Evolutionary conservation across 208 protist species (phyloP), one percentile per base, ranked within the genome.

Genomic region (Leishmania turanica): DNA sequence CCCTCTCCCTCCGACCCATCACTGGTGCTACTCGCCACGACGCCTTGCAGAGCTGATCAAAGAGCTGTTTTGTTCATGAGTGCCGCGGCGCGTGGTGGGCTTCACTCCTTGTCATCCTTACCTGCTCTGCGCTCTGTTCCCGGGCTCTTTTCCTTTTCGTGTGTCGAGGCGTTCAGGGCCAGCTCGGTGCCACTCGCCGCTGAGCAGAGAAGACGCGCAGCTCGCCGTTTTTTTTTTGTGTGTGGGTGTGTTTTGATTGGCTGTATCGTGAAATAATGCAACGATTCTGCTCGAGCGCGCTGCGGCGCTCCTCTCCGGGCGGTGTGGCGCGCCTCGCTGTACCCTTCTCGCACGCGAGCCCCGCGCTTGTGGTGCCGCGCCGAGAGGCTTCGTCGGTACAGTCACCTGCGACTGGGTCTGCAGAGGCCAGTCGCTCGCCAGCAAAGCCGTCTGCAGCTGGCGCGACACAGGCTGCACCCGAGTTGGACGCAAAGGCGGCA

Each of bases 401-500:
- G 1, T 34, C 56, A 40, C 40, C 74, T 49, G 11, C 56, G 13
- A 13, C 34, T 51, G 74, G 54, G 21, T 65, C 74, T 51, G 34
- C 74, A 19, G 54, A 40, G 40, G 5, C 75, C 54, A 47, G 15
- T 19, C 64, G 37, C 13, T 69, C 51, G 37, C 24, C 77, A 21
- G 4, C 37, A 13, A 31, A 69, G 45, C 0, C 62, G 0, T 37
- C 65, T n/a, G 17, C 8, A 37, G 34, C 37, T 31, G n/a, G 31
- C n/a, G 49, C 51, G 31, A 21, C 40, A 27, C 69, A 37, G 34
- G 74, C 17, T 11, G 15, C 75, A 17, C 64, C 77, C 3, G 49
- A 82, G 40, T 42, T 95, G 74, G 90, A 96, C 83, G 84, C 84
- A 24, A 77, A 85, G 64, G 84, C 90, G 19, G 74, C 80, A 47